phyloP scores from a whole-genome alignment of 164 flowering plant species.

The Piper longum region DNA sequence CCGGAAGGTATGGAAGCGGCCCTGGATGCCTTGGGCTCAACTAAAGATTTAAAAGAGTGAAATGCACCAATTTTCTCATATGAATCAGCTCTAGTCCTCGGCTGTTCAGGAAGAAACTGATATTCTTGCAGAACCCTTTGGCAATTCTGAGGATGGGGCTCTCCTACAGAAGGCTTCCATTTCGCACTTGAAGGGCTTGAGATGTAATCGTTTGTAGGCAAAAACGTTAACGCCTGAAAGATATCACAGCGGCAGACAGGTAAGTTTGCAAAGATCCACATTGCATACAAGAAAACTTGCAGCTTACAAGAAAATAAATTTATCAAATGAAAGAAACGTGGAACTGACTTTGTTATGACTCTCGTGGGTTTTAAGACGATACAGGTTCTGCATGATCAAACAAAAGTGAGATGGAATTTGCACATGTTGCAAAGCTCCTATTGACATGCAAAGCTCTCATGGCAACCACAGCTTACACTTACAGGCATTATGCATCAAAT shows the following conservation, averaged over 20 bases:
- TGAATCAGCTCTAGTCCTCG: slow-evolving; percentile 46
- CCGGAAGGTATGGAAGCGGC: too few relatives aligned
- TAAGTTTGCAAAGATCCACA: not conserved
- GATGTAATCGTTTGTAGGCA: slow-evolving; percentile 16
- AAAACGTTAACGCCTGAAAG: slow-evolving; percentile 13
- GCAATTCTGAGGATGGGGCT: slow-evolving; percentile 16
- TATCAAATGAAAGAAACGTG: not conserved
- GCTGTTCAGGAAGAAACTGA: slow-evolving; percentile 89
- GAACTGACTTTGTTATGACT: slow-evolving; percentile 36
- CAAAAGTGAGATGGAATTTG: too few relatives aligned
- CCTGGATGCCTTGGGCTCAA: slow-evolving; percentile 10
- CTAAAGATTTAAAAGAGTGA: slow-evolving; percentile 30
- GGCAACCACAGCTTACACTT: too few relatives aligned
- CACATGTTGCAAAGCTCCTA: too few relatives aligned
- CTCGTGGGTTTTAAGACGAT: slow-evolving; percentile 42
- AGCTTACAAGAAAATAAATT: not conserved
- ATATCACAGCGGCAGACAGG: not conserved
- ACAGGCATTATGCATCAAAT: too few relatives aligned
- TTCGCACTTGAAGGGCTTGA: slow-evolving; percentile 20
- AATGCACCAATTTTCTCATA: slow-evolving; percentile 47
- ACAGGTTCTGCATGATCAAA: slow-evolving; percentile 13
- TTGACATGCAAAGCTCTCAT: too few relatives aligned
- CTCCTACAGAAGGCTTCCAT: slow-evolving; percentile 11
- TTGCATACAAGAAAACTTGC: not conserved
- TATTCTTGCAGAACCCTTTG: slow-evolving; percentile 65